Evolutionary conservation across 2,329 filamentous ascomycete species (phyloP).

Genomic region (Penicillium sp.): DNA sequence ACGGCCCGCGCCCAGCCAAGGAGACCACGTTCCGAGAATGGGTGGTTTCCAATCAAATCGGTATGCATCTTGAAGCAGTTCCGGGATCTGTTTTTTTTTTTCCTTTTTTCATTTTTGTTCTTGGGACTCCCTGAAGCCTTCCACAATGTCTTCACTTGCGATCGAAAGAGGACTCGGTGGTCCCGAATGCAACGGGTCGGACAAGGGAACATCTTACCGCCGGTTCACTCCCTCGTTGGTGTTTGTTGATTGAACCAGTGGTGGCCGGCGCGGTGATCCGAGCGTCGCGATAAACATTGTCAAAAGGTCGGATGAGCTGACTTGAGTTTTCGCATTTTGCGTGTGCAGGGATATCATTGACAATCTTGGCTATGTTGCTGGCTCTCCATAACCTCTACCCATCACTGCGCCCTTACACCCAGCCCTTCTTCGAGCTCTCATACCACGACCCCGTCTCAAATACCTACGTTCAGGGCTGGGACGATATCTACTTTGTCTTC

Average conservation of each 20-base stretch:
- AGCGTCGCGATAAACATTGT: neutral
- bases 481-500: conserved; percentile 71
- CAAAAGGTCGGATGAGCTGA: conserved; percentile 13
- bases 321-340: conserved; percentile 3
- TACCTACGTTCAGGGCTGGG: conserved; percentile 67
- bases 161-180: too few species aligned
- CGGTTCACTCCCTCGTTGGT: too few species aligned
- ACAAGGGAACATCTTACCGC: too few species aligned
- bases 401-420: conserved; percentile 68
- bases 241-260: too few species aligned
- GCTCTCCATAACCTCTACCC: conserved; percentile 79
- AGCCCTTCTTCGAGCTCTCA: conserved; percentile 80
- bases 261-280: too few species aligned
- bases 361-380: conserved; percentile 74
- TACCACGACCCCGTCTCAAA: conserved; percentile 68
- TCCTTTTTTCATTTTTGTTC: too few species aligned
- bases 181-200: too few species aligned
- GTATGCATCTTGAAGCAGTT: conserved; percentile 46
- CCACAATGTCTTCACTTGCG: too few species aligned
- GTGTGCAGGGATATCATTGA: conserved; percentile 68
- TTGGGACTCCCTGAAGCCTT: too few species aligned
- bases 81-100: neutral
- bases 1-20: conserved; percentile 26
- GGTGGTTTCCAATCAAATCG: conserved; percentile 74
- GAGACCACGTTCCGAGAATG: conserved; percentile 47